Base-by-base conservation (phyloP, 345 rosid species). In the Microthlaspi erraticum region DNA sequence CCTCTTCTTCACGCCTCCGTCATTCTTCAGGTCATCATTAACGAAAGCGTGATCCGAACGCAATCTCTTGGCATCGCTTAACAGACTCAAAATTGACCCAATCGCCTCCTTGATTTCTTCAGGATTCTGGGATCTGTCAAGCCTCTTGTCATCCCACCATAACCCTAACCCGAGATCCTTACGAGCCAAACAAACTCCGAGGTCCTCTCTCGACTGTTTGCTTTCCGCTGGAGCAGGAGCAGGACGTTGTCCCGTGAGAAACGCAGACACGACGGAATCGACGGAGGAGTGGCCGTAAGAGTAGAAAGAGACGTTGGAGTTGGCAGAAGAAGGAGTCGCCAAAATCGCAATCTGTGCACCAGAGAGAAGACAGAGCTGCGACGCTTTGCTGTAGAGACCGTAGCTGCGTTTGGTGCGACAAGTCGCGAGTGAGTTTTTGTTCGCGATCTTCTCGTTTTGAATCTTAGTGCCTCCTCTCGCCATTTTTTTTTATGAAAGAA, bases 201-300 rank as follows among this genome's bases (percentile, higher is more conserved):
- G 9, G 31, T 66, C 71, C 0, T 66, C 71, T 36, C 29, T 26
- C 70, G 6, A 38, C 39, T 41, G 37, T 51, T 50, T 65, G 11
- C 3, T 2, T 4, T 64, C 45, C 8, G 3, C 7, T 8, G 60
- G 5, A 17, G 34, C 14, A 17, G 43, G 60, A 34, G 19, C 8
- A n/a, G 13, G 66, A 36, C 31, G 26, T 10, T 59, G 9, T 11
- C 53, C 42, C 2, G 33, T 0, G 49, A 59, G 66, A 34, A 14
- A 59, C 48, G 66, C 29, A 2, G 46, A 9, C 9, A 70, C 74
- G 8, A 70, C 66, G 17, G 10, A 2, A 3, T 59, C 42, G 0
- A 48, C 64, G 5, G 70, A 63, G 20, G 70, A 55, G 16, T 54
- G 70, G 2, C 76, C 70, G 1, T 43, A 72, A 6, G 64, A 42